Evolutionary conservation across 768 basidiomycete genomes (phyloP).

Genomic region (Russula griseocarnosa): DNA sequence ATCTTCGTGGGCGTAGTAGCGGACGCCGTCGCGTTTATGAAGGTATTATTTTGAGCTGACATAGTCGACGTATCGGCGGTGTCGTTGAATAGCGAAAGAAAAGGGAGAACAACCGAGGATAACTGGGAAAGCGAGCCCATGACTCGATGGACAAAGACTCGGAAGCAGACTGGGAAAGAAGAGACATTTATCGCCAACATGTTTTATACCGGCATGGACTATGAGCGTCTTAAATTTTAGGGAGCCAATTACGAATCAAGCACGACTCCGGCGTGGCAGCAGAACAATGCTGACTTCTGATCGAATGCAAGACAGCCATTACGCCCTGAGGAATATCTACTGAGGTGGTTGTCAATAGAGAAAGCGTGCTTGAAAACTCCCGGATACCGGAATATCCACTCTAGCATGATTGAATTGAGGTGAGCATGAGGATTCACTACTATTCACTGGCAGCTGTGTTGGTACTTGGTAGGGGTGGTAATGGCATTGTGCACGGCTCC

Average conservation of each 20-base stretch:
- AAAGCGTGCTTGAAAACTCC: too few relatives aligned
- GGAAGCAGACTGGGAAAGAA: not conserved
- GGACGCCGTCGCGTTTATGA: not conserved
- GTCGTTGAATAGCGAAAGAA: conserved; percentile 11
- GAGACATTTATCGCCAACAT: not conserved
- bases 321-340: too few relatives aligned
- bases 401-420: too few relatives aligned
- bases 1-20: conserved; percentile 10
- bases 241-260: not conserved
- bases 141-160: not conserved
- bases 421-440: too few relatives aligned
- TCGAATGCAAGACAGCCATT: not conserved
- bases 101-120: conserved; percentile 3
- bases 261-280: not conserved
- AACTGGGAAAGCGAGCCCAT: conserved; percentile 15
- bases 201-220: not conserved
- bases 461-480: too few relatives aligned
- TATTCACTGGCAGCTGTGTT: too few relatives aligned
- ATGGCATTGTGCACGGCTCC: too few relatives aligned
- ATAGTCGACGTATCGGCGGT: not conserved
- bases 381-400: too few relatives aligned
- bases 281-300: not conserved
- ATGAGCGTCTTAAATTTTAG: not conserved
- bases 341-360: too few relatives aligned
- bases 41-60: not conserved